A percentile compares a stretch with the other conserved stretches of the same genome.
Conservation (phyloP, 495 filamentous ascomycete species). For the Aspergillus mulundensis region DNA sequence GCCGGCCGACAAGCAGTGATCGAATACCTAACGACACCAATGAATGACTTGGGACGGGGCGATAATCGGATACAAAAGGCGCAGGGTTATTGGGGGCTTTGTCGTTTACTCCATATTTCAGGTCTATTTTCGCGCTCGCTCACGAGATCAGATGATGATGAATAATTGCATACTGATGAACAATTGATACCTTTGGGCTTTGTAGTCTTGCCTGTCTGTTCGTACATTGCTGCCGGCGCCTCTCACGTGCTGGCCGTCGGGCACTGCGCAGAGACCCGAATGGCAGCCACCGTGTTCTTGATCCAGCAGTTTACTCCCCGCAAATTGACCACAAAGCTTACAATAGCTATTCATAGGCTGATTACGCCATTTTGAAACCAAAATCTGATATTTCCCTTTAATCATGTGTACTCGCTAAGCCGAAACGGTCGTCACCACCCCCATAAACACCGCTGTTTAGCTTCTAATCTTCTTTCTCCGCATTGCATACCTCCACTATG, state of each 20-base stretch:
- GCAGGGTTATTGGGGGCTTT: conserved; percentile 15
- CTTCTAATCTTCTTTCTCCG: background rate
- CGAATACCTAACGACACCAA: conserved; percentile 10
- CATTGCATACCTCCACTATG: conserved; percentile 16
- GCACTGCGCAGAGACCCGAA: conserved; percentile 7
- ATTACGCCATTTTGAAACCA: background rate
- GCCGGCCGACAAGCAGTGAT: conserved; percentile 33
- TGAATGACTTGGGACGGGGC: conserved; percentile 10
- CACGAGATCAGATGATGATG: background rate
- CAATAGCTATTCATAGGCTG: background rate
- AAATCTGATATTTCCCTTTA: background rate
- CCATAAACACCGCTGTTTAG: background rate
- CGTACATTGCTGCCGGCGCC: background rate
- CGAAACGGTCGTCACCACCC: background rate
- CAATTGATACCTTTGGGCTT: background rate
- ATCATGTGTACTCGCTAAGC: background rate
- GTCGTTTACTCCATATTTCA: conserved; percentile 3
- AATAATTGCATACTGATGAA: background rate
- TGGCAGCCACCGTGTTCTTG: conserved; percentile 11
- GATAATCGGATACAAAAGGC: conserved; percentile 15
- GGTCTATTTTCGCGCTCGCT: background rate
- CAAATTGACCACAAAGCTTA: conserved; percentile 1
- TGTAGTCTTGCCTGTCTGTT: too few relatives aligned
- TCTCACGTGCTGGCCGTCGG: conserved; percentile 8
- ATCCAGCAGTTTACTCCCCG: background rate